These are phyloP conservation scores for Plectranthus barbatus DNA, from an alignment of 257 asterid species.

Conservation along the genomic window DNA sequence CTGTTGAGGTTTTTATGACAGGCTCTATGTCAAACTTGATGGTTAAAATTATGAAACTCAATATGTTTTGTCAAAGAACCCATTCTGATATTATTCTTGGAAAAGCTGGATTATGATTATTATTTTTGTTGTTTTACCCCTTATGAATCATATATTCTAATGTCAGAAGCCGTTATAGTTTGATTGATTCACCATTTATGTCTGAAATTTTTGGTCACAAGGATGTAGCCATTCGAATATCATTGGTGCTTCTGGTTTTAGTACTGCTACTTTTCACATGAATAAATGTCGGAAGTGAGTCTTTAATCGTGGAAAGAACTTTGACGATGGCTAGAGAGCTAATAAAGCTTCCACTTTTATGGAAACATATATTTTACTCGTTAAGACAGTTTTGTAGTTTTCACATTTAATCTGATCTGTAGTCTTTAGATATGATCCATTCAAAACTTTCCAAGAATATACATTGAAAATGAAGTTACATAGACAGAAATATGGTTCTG, in stretches of 20 bases:
- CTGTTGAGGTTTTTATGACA: conserved; percentile 7
- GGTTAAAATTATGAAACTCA: neutral
- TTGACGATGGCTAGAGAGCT: too few relatives aligned
- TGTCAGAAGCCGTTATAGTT: neutral
- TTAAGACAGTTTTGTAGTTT: too few relatives aligned
- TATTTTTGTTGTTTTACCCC: neutral
- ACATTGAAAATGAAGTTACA: neutral
- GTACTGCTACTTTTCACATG: too few relatives aligned
- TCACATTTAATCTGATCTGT: neutral
- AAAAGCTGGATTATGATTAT: neutral
- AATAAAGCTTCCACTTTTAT: too few relatives aligned
- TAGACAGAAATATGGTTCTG: neutral
- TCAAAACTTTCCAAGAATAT: neutral
- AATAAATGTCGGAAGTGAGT: too few relatives aligned
- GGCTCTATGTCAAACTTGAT: conserved; percentile 1
- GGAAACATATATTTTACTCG: too few relatives aligned
- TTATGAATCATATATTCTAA: neutral
- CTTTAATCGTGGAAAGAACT: too few relatives aligned
- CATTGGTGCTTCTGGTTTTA: too few relatives aligned
- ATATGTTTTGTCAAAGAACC: neutral
- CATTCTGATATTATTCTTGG: neutral
- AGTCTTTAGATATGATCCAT: neutral
- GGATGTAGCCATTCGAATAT: too few relatives aligned
- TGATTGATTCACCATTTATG: neutral
- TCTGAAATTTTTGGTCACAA: neutral